Conservation (phyloP, 1,284 basidiomycete genomes). For the Marasmius sp. region DNA sequence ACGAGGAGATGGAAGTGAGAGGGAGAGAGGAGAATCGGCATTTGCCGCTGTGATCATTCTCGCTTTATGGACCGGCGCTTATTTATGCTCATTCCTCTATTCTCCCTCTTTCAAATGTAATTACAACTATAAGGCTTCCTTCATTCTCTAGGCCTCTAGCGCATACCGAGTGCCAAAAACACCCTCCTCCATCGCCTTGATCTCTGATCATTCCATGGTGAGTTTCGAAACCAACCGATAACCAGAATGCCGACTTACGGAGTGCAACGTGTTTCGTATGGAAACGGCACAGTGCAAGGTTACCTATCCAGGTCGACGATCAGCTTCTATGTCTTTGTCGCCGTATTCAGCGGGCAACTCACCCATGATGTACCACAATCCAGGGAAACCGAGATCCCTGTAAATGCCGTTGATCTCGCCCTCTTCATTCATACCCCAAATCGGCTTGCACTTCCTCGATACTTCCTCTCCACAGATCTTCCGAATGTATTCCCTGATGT, state of each 20-base stretch:
- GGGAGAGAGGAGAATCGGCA: not conserved
- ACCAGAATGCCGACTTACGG: conserved; percentile 39
- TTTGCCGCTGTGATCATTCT: not conserved
- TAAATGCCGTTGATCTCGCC: conserved; percentile 55
- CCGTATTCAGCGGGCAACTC: conserved; percentile 11
- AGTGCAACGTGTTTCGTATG: conserved; percentile 59
- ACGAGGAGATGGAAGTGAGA: conserved; percentile 14
- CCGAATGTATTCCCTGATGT: conserved; percentile 32
- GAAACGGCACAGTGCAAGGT: conserved; percentile 53
- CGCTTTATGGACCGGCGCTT: not conserved
- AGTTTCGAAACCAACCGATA: not conserved
- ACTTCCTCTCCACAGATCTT: conserved; percentile 48
- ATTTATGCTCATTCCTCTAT: not conserved
- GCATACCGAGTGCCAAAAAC: conserved; percentile 35
- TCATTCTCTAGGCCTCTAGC: not conserved
- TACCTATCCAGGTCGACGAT: conserved; percentile 35
- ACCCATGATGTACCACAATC: conserved; percentile 61
- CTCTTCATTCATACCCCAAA: conserved; percentile 61
- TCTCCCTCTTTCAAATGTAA: not conserved
- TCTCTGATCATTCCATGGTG: conserved; percentile 35
- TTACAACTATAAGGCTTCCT: not conserved
- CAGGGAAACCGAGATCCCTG: conserved; percentile 48
- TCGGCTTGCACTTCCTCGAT: conserved; percentile 34
- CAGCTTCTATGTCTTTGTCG: not conserved
- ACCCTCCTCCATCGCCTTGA: conserved; percentile 59